A percentile compares a stretch with the other conserved stretches of the same genome.
Conservation (phyloP, 2,329 filamentous ascomycete genomes). For the Fusarium scirpi region DNA sequence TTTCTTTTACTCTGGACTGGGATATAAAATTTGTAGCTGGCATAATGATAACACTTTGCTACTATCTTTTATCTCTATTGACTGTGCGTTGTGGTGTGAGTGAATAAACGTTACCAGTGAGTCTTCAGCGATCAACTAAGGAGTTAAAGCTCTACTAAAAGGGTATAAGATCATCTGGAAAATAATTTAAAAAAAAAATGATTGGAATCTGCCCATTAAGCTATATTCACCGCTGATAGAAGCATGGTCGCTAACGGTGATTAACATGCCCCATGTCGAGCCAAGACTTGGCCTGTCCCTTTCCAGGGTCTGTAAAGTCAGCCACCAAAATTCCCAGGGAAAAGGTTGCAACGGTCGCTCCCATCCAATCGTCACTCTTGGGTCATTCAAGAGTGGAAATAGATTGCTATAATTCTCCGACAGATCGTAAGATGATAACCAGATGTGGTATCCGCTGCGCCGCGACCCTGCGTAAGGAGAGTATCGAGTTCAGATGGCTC, state of each 20-base stretch:
- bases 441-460: slow-evolving; percentile 19
- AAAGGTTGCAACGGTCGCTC: slow-evolving; percentile 13
- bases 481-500: not conserved
- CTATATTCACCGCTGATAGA: not conserved
- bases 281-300: slow-evolving; percentile 26
- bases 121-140: not conserved
- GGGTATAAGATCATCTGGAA: not conserved
- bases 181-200: too few species aligned
- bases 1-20: slow-evolving; percentile 30
- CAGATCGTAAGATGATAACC: not conserved
- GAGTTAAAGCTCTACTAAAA: not conserved
- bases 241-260: not conserved
- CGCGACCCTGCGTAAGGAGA: slow-evolving; percentile 2
- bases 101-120: too few species aligned
- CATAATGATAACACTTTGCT: slow-evolving; percentile 36
- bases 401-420: slow-evolving; percentile 20
- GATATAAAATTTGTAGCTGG: slow-evolving; percentile 38
- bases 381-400: slow-evolving; percentile 8
- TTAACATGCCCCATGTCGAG: slow-evolving; percentile 10
- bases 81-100: not conserved
- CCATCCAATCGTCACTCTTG: slow-evolving; percentile 10
- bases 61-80: not conserved
- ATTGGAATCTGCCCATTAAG: not conserved
- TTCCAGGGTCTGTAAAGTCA: slow-evolving; percentile 17
- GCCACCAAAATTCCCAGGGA: slow-evolving; percentile 3